Base-by-base conservation (phyloP, 2,329 filamentous ascomycete species). In the Purpureocillium lavendulum region DNA sequence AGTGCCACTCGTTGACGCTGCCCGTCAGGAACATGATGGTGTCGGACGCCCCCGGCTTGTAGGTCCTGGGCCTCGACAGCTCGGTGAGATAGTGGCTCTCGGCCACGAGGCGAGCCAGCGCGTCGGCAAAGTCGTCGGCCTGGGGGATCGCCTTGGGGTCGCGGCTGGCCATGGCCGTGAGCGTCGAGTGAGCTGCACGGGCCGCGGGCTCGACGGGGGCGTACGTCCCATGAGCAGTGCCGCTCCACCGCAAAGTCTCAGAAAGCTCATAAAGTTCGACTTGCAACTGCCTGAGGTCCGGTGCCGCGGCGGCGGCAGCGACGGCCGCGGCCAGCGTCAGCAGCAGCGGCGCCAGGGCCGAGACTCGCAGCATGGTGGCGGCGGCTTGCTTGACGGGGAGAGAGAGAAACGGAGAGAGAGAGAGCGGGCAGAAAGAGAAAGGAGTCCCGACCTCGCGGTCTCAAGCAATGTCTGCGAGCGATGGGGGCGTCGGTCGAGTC, bases 1-100 rank as follows among this genome's bases (percentile, higher is more conserved):
- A 28, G 12, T 34, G 35, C 42, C 42, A 44, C 30, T 44, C 42
- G 16, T 44, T 34, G n/a, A 44, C 33, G 33, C 21, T 36, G 33
- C 35, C 39, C 4, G 36, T 43, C n/a, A 40, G 30, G 30, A 38
- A 40, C 18, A 17, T 17, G 21, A 15, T 9, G 4, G 38, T 29
- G 24, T 43, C 41, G 9, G 38, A 18, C 8, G 33, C 30, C 4
- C 28, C 34, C 3, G 17, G 33, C 38, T 14, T 18, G 31, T 43
- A 43, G 24, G 14, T 13, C n/a, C 26, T 35, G 16, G 40, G 21
- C 15, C 15, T 12, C 4, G 40, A 41, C 1, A 41, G 12, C 15
- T 35, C 29, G 0, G 21, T 16, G 12, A 41, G 31, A n/a, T 38
- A 31, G 12, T 26, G 35, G 28, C 40, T 41, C 16, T 41, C 40